phyloP scores from a whole-genome alignment of 2,329 filamentous ascomycete species.

The Dactylellina cionopaga region DNA sequence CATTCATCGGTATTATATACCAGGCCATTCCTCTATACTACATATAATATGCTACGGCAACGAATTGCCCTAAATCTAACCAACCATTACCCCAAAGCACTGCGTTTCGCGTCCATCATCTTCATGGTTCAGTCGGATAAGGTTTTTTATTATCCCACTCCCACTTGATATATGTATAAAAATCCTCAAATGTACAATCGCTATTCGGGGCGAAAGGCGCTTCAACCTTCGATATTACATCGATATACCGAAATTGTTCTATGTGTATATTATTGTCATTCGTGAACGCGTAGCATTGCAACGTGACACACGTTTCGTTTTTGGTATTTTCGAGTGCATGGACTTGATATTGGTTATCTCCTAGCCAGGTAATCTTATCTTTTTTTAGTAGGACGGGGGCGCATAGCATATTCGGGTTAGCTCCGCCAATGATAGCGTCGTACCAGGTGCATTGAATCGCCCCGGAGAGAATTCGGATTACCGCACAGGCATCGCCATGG shows the following conservation, averaged over 20 bases:
- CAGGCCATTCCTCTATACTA: not conserved
- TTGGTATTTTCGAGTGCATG: not conserved
- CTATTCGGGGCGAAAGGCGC: slow-evolving; percentile 1
- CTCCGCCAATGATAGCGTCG: not conserved
- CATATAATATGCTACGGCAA: not conserved
- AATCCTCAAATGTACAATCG: not conserved
- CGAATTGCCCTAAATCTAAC: not conserved
- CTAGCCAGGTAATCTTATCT: not conserved
- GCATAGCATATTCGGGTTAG: not conserved
- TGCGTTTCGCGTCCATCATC: not conserved
- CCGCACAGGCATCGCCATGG: not conserved
- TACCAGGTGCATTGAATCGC: not conserved
- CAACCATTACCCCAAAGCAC: not conserved
- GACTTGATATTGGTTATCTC: not conserved
- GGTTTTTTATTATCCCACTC: not conserved
- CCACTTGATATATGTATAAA: not conserved
- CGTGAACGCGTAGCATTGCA: slow-evolving; percentile 3
- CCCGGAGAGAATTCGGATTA: not conserved
- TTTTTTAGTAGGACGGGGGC: not conserved
- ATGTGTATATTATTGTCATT: not conserved
- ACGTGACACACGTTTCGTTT: not conserved
- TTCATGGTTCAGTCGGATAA: not conserved
- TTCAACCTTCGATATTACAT: not conserved
- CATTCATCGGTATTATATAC: not conserved
- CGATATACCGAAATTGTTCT: not conserved